phyloP scores from a whole-genome alignment of 148 eudicot genomes.

The Vaccinium myrtillus region DNA sequence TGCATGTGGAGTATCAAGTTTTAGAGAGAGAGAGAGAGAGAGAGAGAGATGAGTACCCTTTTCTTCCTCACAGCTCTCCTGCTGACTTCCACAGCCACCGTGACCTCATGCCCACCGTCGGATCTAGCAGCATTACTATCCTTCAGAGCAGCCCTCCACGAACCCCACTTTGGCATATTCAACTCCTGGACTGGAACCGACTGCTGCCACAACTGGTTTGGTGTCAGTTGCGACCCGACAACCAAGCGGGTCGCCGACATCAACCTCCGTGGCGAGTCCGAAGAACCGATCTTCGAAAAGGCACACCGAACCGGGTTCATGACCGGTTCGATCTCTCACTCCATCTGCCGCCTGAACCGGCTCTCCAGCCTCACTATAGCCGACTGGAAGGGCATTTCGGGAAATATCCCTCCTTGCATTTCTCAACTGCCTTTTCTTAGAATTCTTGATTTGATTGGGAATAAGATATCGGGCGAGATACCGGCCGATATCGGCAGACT shows the following conservation, averaged over 20 bases:
- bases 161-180: constrained; percentile 75
- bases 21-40: constrained; percentile 4
- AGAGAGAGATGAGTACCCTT: constrained; percentile 13
- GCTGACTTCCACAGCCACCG: constrained; percentile 30
- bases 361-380: constrained; percentile 68
- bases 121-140: constrained; percentile 75
- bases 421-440: constrained; percentile 51
- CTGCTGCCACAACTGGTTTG: constrained; percentile 84
- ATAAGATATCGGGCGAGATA: constrained; percentile 55
- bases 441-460: constrained; percentile 65
- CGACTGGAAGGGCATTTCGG: constrained; percentile 92
- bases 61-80: constrained; percentile 29
- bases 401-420: constrained; percentile 61
- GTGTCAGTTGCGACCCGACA: constrained; percentile 67
- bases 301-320: constrained; percentile 75
- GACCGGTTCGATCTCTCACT: constrained; percentile 69
- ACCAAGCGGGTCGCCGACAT: constrained; percentile 65
- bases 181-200: constrained; percentile 74
- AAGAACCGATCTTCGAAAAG: constrained; percentile 63
- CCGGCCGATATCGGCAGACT: constrained; percentile 61
- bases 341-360: constrained; percentile 62
- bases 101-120: constrained; percentile 60
- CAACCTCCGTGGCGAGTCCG: constrained; percentile 83
- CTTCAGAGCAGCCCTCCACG: constrained; percentile 55
- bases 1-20: too few relatives aligned